Conservation (phyloP, 805 yeast genomes). For the Pichia cabralensis region DNA sequence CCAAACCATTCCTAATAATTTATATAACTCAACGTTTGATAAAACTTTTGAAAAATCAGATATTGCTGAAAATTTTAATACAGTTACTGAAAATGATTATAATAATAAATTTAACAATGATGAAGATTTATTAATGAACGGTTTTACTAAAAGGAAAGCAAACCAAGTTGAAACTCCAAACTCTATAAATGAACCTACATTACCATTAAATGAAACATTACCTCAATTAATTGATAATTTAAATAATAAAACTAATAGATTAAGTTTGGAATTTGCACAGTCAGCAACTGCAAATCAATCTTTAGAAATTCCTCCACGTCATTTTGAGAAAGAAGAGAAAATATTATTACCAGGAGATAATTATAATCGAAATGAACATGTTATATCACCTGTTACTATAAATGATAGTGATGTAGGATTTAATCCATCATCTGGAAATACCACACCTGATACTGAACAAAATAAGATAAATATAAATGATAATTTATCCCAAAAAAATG, state of each 20-base stretch:
- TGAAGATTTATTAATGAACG: too few relatives aligned
- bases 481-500: background rate
- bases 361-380: background rate
- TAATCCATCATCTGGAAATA: constrained; percentile 1
- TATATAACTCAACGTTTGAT: too few relatives aligned
- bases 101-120: background rate
- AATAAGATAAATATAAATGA: background rate
- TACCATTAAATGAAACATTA: background rate
- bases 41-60: constrained; percentile 5
- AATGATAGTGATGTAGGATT: background rate
- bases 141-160: too few relatives aligned
- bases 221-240: background rate
- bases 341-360: background rate
- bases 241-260: too few relatives aligned
- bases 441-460: constrained; percentile 3
- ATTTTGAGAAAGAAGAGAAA: constrained; percentile 1
- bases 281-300: too few relatives aligned
- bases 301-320: constrained; percentile 2
- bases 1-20: too few relatives aligned
- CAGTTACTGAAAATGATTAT: background rate
- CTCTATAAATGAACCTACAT: background rate
- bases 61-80: background rate
- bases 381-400: constrained; percentile 2
- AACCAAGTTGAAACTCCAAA: too few relatives aligned
- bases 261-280: too few relatives aligned